These are phyloP conservation scores for Solidago caesia DNA, from an alignment of 129 eudicot genomes.

Conservation along the genomic window DNA sequence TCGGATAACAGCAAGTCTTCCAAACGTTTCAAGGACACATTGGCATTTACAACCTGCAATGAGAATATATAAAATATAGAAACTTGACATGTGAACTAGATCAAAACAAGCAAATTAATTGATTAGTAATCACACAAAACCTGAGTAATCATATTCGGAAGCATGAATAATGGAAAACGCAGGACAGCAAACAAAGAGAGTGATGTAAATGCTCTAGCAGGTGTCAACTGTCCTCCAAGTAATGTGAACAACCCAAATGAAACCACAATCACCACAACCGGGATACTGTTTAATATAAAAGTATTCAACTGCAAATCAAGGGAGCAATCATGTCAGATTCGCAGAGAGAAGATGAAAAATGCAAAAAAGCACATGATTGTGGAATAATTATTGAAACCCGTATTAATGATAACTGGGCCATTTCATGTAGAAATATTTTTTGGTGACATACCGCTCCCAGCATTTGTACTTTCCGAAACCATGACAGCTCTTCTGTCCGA, in stretches of 20 bases:
- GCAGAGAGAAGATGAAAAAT: slow-evolving; percentile 1
- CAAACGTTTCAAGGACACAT: slow-evolving; percentile 79
- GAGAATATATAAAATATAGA: neutral
- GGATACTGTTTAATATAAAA: slow-evolving; percentile 80
- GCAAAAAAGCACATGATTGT: neutral
- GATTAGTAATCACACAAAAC: slow-evolving; percentile 28
- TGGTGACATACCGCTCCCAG: slow-evolving; percentile 80
- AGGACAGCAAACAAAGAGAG: slow-evolving; percentile 84
- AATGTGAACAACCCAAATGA: slow-evolving; percentile 85
- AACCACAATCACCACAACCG: slow-evolving; percentile 85
- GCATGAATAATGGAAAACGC: slow-evolving; percentile 82
- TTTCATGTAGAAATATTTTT: neutral
- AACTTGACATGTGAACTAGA: neutral
- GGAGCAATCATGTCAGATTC: slow-evolving; percentile 1
- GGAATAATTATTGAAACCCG: neutral
- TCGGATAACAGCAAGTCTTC: slow-evolving; percentile 91
- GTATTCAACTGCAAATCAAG: slow-evolving; percentile 64
- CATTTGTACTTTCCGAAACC: slow-evolving; percentile 79
- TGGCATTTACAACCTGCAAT: slow-evolving; percentile 86
- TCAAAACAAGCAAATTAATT: neutral
- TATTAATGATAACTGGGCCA: too few species aligned
- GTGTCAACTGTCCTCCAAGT: slow-evolving; percentile 89
- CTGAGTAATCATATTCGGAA: slow-evolving; percentile 86
- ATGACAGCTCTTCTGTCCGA: slow-evolving; percentile 69
- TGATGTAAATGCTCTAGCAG: slow-evolving; percentile 93